Conservation (phyloP, 2,329 filamentous ascomycete species). For the Passalora sequoiae region DNA sequence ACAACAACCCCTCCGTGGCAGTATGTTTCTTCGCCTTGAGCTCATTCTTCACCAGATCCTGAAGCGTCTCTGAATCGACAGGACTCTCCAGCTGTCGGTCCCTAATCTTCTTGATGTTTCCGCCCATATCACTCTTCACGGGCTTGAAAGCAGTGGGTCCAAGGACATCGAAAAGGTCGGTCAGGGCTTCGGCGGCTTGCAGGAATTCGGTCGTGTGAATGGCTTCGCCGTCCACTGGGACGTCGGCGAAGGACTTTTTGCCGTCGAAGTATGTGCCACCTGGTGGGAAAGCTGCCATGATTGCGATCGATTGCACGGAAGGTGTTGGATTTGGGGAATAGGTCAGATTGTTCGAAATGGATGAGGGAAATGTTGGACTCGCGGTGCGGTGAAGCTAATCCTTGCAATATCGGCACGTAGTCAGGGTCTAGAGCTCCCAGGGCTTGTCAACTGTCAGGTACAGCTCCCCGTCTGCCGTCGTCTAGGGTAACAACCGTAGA, state of each 20-base stretch:
- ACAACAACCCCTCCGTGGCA: conserved; percentile 84
- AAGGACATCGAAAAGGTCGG: conserved; percentile 70
- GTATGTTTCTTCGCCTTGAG: conserved; percentile 82
- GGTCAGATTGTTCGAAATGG: too few relatives aligned
- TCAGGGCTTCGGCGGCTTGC: conserved; percentile 80
- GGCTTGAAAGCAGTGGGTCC: conserved; percentile 73
- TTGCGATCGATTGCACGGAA: conserved; percentile 1
- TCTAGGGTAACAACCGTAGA: too few relatives aligned
- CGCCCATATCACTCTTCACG: conserved; percentile 85
- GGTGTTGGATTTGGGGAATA: too few relatives aligned
- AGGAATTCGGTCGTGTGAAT: conserved; percentile 84
- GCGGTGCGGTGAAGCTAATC: too few relatives aligned
- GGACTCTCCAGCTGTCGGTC: conserved; percentile 75
- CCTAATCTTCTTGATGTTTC: conserved; percentile 95
- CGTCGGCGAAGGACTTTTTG: conserved; percentile 76
- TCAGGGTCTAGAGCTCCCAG: too few relatives aligned
- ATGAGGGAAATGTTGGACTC: too few relatives aligned
- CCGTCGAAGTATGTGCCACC: conserved; percentile 82
- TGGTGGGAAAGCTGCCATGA: conserved; percentile 41
- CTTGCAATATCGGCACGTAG: too few relatives aligned
- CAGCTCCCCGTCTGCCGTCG: too few relatives aligned
- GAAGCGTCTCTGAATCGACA: conserved; percentile 72
- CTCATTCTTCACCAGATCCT: conserved; percentile 80
- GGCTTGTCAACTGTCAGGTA: too few relatives aligned
- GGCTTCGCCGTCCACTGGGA: conserved; percentile 74